A percentile compares a stretch with the other conserved stretches of the same genome.
Conservation (phyloP, 257 asterid species). For the Oldenlandia corymbosa region DNA sequence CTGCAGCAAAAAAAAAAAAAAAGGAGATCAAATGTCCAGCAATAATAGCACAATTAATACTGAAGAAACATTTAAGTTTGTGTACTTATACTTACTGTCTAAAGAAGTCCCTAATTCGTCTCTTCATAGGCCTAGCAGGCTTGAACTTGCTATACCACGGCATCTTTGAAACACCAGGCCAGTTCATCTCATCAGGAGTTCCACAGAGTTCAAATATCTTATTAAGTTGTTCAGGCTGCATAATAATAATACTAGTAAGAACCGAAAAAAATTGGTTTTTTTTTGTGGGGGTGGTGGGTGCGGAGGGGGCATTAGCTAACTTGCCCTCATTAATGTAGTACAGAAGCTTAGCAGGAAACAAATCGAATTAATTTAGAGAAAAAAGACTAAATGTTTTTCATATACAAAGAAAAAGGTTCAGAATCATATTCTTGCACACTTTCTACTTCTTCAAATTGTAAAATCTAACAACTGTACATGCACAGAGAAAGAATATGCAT, state of each 20-base stretch:
- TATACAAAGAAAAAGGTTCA: too few species aligned
- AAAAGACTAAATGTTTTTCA: neutral
- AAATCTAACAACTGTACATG: too few species aligned
- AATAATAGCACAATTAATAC: constrained; percentile 11
- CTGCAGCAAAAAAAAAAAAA: constrained; percentile 48
- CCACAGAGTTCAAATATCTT: constrained; percentile 98
- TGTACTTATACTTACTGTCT: constrained; percentile 73
- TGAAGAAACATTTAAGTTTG: constrained; percentile 6
- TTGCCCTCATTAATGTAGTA: too few species aligned
- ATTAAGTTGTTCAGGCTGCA: constrained; percentile 87
- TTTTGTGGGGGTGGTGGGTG: too few species aligned
- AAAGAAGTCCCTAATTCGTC: constrained; percentile 77
- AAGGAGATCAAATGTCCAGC: constrained; percentile 20
- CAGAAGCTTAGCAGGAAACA: neutral
- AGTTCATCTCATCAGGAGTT: constrained; percentile 80
- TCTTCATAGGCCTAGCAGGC: constrained; percentile 80
- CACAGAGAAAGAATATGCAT: too few species aligned
- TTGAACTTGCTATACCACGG: constrained; percentile 95
- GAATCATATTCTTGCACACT: too few species aligned
- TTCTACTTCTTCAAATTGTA: too few species aligned
- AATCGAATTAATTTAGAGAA: constrained; percentile 4
- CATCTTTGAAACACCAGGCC: constrained; percentile 98
- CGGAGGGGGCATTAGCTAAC: too few species aligned
- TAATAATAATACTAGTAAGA: neutral
- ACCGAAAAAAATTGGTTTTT: constrained; percentile 3